Percentiles rank a stretch among this genome's conserved stretches.
Conservation (phyloP, 2,329 filamentous ascomycete species). For the Pseudocercospora fijiensis region DNA sequence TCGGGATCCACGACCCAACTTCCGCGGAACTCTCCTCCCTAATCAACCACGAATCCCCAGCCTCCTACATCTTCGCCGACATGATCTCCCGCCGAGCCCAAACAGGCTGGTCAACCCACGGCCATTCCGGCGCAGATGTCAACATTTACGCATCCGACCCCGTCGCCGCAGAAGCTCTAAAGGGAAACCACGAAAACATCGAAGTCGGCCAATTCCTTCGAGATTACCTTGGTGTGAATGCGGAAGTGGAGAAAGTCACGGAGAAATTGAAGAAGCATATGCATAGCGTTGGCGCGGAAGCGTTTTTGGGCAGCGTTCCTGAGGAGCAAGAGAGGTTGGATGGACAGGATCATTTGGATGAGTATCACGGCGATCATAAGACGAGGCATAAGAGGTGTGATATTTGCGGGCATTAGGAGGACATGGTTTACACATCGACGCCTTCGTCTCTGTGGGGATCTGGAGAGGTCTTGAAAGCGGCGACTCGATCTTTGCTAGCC, state of each 20-base stretch:
- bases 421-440: too few relatives aligned
- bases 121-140: constrained; percentile 84
- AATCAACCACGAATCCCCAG: constrained; percentile 54
- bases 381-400: constrained; percentile 21
- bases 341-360: constrained; percentile 48
- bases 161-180: constrained; percentile 60
- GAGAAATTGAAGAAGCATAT: constrained; percentile 66
- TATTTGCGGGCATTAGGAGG: constrained; percentile 19
- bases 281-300: constrained; percentile 38
- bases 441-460: too few relatives aligned
- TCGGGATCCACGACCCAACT: constrained; percentile 72
- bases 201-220: constrained; percentile 82
- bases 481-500: too few relatives aligned
- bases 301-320: constrained; percentile 48
- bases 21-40: constrained; percentile 69
- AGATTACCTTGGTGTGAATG: constrained; percentile 75
- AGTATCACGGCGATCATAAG: constrained; percentile 36
- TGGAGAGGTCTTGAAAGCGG: too few relatives aligned
- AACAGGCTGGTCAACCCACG: constrained; percentile 91
- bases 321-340: constrained; percentile 45
- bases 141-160: constrained; percentile 88
- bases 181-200: constrained; percentile 92
- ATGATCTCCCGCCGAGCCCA: constrained; percentile 87
- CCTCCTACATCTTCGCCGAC: constrained; percentile 67
- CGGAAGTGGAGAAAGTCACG: constrained; percentile 77